Evolutionary conservation across 768 basidiomycete species (phyloP).

Genomic region (Phlebiopsis flavidoalba): DNA sequence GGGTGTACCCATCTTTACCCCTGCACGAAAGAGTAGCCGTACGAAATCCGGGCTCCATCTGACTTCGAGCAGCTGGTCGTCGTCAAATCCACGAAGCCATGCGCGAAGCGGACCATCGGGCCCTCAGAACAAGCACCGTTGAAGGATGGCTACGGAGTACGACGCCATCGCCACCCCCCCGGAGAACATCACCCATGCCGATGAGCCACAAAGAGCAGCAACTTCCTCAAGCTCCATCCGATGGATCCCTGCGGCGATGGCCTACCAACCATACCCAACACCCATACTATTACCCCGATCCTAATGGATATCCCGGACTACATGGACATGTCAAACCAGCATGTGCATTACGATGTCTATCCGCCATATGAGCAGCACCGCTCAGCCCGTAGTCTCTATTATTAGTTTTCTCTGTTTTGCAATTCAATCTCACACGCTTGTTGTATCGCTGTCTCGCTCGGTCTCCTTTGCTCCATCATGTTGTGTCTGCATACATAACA

Average conservation of each 20-base stretch:
- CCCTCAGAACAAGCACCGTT: constrained; percentile 38
- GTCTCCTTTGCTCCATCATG: constrained; percentile 22
- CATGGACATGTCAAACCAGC: constrained; percentile 63
- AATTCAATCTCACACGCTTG: constrained; percentile 8
- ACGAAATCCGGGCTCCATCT: constrained; percentile 64
- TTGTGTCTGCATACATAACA: constrained; percentile 12
- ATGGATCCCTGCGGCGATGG: constrained; percentile 34
- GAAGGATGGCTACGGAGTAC: background rate
- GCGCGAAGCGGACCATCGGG: constrained; percentile 30
- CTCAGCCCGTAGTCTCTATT: constrained; percentile 47
- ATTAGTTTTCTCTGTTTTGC: constrained; percentile 36
- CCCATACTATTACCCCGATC: constrained; percentile 68
- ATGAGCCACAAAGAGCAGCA: constrained; percentile 7
- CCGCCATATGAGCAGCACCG: constrained; percentile 39
- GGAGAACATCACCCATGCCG: constrained; percentile 11
- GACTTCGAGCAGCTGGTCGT: constrained; percentile 27
- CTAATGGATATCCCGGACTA: constrained; percentile 63
- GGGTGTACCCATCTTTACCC: constrained; percentile 69
- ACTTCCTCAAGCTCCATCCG: constrained; percentile 10
- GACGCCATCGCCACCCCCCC: background rate
- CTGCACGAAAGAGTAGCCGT: constrained; percentile 66
- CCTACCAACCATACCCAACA: constrained; percentile 57
- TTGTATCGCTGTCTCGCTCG: constrained; percentile 14
- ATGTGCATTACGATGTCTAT: constrained; percentile 66
- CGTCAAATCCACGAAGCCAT: constrained; percentile 21